Conservation (phyloP, 2,329 filamentous ascomycete species). For the Xylaria hypoxylon region DNA sequence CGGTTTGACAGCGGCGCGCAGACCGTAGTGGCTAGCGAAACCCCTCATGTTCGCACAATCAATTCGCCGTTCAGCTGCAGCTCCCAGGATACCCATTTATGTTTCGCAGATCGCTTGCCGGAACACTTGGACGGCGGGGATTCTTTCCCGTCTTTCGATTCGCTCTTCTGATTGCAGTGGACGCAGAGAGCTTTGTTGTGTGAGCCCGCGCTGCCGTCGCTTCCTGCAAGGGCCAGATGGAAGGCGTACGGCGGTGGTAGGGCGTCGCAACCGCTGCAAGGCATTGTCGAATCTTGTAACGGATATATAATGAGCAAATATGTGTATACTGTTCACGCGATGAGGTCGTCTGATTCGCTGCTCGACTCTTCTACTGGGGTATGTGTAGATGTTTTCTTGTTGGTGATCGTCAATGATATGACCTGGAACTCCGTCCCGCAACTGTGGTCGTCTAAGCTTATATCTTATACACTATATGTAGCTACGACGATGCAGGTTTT, state of each 20-base stretch:
- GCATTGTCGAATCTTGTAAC: slow-evolving; percentile 20
- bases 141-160: slow-evolving; percentile 14
- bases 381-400: neutral
- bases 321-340: neutral
- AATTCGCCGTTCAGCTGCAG: slow-evolving; percentile 33
- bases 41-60: slow-evolving; percentile 27
- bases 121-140: slow-evolving; percentile 2
- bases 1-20: neutral
- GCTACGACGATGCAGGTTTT: neutral
- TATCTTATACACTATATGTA: neutral
- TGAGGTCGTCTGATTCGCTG: neutral
- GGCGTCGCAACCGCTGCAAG: slow-evolving; percentile 33
- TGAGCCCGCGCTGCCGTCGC: slow-evolving; percentile 14
- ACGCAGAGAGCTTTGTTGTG: slow-evolving; percentile 31
- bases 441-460: neutral
- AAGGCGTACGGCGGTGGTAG: slow-evolving; percentile 36
- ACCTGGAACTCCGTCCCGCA: neutral
- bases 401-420: neutral
- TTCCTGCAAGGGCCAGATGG: slow-evolving; percentile 28
- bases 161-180: slow-evolving; percentile 17
- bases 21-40: neutral
- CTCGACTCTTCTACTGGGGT: neutral
- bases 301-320: neutral
- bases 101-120: slow-evolving; percentile 24
- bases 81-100: slow-evolving; percentile 38